Evolutionary conservation across 257 asterid species (phyloP).

Genomic region (Leonotis leonurus): DNA sequence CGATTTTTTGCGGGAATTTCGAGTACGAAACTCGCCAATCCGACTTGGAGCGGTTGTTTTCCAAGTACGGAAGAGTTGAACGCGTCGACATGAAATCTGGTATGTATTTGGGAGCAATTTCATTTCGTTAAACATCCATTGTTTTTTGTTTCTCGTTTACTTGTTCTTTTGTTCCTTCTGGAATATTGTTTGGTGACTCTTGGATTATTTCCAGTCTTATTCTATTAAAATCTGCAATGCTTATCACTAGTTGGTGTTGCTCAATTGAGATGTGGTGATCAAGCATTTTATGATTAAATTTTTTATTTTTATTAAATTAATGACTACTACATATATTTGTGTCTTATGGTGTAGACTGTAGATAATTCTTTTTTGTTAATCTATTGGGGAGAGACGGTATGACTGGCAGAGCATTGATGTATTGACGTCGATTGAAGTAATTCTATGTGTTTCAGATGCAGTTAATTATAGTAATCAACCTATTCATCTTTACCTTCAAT

Average conservation of each 20-base stretch:
- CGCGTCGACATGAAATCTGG: conserved; percentile 93
- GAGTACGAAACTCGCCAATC: conserved; percentile 73
- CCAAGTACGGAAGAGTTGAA: conserved; percentile 76
- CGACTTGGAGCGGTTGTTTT: conserved; percentile 68
- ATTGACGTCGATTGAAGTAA: no score
- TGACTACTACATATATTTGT: neutral
- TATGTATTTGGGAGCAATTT: conserved; percentile 11
- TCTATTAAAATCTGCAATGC: neutral
- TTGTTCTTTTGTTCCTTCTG: neutral
- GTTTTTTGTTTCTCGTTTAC: neutral
- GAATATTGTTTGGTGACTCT: neutral
- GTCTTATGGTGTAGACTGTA: no score
- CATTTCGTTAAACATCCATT: neutral
- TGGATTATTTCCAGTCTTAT: no score
- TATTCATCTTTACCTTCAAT: neutral
- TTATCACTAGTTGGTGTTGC: neutral
- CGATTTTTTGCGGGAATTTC: conserved; percentile 78
- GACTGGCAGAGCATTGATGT: neutral
- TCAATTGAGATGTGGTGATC: neutral
- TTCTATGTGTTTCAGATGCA: neutral
- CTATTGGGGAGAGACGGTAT: neutral
- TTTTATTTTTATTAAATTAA: neutral
- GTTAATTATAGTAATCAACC: neutral
- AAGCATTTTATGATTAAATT: neutral
- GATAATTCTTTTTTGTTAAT: neutral